Evolutionary conservation across 2,329 filamentous ascomycete genomes (phyloP).

Genomic region (Colletotrichum eleusines): DNA sequence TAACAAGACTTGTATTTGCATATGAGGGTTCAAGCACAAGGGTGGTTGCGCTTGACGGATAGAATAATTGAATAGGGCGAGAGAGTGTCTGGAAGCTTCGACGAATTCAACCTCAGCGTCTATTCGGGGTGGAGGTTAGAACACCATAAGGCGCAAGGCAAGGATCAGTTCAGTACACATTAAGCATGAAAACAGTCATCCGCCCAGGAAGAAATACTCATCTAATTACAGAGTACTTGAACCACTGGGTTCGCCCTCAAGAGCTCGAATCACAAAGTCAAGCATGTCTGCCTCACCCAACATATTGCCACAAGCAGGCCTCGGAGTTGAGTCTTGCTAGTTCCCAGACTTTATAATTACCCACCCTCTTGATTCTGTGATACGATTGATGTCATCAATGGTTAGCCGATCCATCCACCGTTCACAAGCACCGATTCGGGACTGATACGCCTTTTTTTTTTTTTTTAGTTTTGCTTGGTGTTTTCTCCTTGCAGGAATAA

Average conservation of each 20-base stretch:
- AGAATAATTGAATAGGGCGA: rapidly evolving
- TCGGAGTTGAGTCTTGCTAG: neutral
- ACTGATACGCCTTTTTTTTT: neutral
- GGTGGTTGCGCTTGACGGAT: rapidly evolving
- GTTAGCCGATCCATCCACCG: neutral
- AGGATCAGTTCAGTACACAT: neutral
- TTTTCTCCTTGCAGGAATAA: neutral
- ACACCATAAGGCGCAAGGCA: neutral
- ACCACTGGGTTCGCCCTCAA: too few species aligned
- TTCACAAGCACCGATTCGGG: neutral
- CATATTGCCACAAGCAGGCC: neutral
- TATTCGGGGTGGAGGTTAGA: neutral
- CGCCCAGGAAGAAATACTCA: neutral
- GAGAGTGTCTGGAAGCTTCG: neutral
- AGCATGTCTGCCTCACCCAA: neutral
- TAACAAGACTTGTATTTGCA: neutral
- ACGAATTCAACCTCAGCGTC: neutral
- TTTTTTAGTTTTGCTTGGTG: neutral
- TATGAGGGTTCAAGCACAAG: neutral
- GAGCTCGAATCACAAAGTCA: too few species aligned
- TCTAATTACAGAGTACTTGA: neutral
- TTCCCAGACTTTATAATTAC: neutral
- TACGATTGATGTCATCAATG: neutral
- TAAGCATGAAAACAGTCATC: neutral
- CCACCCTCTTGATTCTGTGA: neutral